Conservation (phyloP, 2,329 filamentous ascomycete genomes). For the Aureobasidium sp. region DNA sequence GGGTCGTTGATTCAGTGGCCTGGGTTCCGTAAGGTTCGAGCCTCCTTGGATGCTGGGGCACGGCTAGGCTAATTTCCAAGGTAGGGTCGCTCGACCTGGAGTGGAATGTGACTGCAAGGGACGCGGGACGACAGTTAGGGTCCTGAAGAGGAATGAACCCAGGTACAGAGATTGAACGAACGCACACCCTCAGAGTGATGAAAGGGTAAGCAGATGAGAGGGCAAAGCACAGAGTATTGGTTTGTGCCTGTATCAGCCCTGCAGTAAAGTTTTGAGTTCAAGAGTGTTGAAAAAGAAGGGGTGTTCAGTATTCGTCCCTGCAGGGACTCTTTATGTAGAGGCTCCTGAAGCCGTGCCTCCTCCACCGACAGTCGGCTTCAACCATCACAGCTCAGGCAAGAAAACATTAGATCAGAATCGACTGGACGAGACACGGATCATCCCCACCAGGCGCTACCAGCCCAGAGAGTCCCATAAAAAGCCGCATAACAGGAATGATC, state of each 20-base stretch:
- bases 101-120: slow-evolving; percentile 11
- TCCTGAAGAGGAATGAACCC: slow-evolving; percentile 11
- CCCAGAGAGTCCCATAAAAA: slow-evolving; percentile 2
- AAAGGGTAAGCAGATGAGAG: background rate
- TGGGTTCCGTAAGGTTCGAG: slow-evolving; percentile 1
- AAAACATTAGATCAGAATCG: background rate
- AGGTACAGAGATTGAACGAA: slow-evolving; percentile 8
- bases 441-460: slow-evolving; percentile 2
- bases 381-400: background rate
- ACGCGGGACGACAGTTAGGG: background rate
- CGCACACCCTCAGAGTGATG: slow-evolving; percentile 1
- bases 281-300: background rate
- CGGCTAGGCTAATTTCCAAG: slow-evolving; percentile 10
- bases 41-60: background rate
- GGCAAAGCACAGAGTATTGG: background rate
- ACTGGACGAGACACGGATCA: background rate
- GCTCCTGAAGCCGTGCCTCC: background rate
- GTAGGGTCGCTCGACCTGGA: slow-evolving; percentile 5
- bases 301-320: background rate
- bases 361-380: background rate
- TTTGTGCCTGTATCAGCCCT: slow-evolving; percentile 6
- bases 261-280: background rate
- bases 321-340: slow-evolving; percentile 12
- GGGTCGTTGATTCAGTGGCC: background rate
- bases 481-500: slow-evolving; percentile 10